Conservation (phyloP, 1,284 basidiomycete genomes). For the Kwoniella shivajii region DNA sequence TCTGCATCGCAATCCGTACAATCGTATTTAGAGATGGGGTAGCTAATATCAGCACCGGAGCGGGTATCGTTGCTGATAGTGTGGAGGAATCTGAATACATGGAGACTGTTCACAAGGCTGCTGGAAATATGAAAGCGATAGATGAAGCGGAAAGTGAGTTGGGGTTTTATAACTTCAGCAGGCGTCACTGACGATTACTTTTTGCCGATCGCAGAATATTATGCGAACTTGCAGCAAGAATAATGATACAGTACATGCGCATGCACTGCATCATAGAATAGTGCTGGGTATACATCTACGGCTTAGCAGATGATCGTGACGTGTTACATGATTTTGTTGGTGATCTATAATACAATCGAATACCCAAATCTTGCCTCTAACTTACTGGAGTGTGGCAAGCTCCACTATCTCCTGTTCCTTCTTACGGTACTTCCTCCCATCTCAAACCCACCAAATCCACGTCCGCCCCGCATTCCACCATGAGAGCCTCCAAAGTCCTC, state of each 20-base stretch:
- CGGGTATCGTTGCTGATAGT: conserved; percentile 96
- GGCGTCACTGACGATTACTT: neutral
- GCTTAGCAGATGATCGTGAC: no score
- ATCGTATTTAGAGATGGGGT: conserved; percentile 95
- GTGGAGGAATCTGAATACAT: conserved; percentile 96
- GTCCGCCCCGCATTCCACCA: conserved; percentile 5
- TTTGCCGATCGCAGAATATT: conserved; percentile 35
- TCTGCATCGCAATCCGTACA: conserved; percentile 97
- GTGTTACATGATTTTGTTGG: no score
- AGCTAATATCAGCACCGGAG: conserved; percentile 91
- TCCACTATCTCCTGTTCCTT: neutral
- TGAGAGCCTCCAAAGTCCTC: conserved; percentile 11
- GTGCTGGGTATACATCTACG: no score
- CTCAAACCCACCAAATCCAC: conserved; percentile 3
- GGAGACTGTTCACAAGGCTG: conserved; percentile 94
- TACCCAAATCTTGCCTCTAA: no score
- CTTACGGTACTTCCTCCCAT: neutral
- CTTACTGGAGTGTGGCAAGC: neutral
- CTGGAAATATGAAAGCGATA: conserved; percentile 81
- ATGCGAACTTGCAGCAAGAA: conserved; percentile 22
- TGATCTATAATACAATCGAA: no score
- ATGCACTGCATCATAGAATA: no score
- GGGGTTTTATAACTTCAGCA: no score
- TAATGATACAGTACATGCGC: no score
- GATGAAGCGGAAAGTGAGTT: conserved; percentile 87